phyloP scores from a whole-genome alignment of 805 yeast species.

The Ogataea minuta region DNA sequence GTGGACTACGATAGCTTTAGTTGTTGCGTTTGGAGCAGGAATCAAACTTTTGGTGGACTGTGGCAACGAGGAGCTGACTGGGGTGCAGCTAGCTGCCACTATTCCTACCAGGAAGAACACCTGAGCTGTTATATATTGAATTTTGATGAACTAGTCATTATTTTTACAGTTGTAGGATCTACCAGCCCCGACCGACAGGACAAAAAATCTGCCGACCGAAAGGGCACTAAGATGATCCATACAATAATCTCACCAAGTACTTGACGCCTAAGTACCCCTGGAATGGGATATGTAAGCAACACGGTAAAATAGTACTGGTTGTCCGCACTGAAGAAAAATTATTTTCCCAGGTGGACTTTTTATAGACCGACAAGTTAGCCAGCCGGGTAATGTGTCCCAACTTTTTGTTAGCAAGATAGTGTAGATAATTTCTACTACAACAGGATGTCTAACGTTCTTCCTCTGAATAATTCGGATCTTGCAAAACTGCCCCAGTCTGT shows the following conservation, averaged over 20 bases:
- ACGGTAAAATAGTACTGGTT: constrained; percentile 69
- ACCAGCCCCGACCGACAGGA: constrained; percentile 57
- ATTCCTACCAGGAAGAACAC: constrained; percentile 38
- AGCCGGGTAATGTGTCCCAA: constrained; percentile 12
- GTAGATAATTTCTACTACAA: not conserved
- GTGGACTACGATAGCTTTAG: constrained; percentile 58
- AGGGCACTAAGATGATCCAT: constrained; percentile 69
- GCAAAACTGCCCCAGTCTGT: constrained; percentile 6
- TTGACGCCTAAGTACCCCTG: constrained; percentile 57
- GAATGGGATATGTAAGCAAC: constrained; percentile 54
- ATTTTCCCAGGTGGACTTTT: not conserved
- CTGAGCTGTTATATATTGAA: constrained; percentile 11
- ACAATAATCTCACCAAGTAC: constrained; percentile 63
- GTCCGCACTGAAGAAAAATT: constrained; percentile 58
- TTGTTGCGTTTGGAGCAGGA: constrained; percentile 47
- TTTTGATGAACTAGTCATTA: not conserved
- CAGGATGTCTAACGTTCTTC: constrained; percentile 18
- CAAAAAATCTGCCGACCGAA: constrained; percentile 38
- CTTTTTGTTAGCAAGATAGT: not conserved
- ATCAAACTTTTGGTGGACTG: constrained; percentile 50
- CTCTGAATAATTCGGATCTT: constrained; percentile 16
- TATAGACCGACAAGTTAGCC: constrained; percentile 9
- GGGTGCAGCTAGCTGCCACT: constrained; percentile 62
- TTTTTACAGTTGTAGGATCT: constrained; percentile 48
- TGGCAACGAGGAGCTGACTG: constrained; percentile 66